A percentile compares a stretch with the other conserved stretches of the same genome.
Evolutionary conservation across 2,329 filamentous ascomycete species (phyloP).

Genomic region (Aspergillus flavus): DNA sequence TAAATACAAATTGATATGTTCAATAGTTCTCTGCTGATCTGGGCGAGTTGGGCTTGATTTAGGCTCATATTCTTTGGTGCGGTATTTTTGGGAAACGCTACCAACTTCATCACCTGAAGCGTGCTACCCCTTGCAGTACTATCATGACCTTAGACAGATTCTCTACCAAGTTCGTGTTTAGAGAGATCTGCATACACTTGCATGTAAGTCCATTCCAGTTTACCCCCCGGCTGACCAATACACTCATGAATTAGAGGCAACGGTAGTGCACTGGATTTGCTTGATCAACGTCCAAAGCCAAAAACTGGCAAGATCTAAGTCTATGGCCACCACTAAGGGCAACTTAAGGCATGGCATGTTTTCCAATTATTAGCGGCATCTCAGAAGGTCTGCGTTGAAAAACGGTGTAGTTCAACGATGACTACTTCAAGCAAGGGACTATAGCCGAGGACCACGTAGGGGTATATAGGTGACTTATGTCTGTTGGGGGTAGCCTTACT

Average conservation of each 20-base stretch:
- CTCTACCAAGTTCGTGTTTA: too few species aligned
- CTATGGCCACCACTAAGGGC: neutral
- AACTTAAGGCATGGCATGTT: neutral
- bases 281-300: neutral
- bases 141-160: neutral
- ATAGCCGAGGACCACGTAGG: too few species aligned
- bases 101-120: neutral
- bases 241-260: neutral
- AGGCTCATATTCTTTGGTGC: too few species aligned
- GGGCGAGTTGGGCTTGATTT: too few species aligned
- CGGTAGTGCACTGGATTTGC: neutral
- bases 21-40: neutral
- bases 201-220: neutral
- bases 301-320: neutral
- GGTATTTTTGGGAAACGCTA: too few species aligned
- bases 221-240: neutral
- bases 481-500: too few species aligned
- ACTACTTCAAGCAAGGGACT: neutral
- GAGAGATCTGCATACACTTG: neutral
- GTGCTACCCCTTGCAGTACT: neutral
- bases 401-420: neutral
- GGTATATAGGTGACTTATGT: too few species aligned
- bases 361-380: neutral
- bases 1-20: too few species aligned
- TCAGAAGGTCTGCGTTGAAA: neutral